Base-by-base conservation (phyloP, 805 yeast species). In the Starmerella riodocensis region DNA sequence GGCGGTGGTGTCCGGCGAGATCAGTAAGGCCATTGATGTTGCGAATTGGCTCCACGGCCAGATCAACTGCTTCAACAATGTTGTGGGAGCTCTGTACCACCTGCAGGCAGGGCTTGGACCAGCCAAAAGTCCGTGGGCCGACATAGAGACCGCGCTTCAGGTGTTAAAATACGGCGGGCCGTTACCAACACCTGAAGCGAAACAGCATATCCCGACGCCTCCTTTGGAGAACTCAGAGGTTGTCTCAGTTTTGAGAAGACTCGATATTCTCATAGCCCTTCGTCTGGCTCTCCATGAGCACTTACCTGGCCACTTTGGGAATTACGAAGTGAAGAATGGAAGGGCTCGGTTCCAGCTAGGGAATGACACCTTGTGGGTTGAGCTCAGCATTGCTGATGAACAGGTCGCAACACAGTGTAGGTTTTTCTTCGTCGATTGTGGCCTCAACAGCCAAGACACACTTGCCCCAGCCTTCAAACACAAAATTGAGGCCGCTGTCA, bases 51-150 rank as follows among this genome's bases (percentile, higher is more conserved):
- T 91, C 29, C 66, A 91, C 45, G 76, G 75, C 35, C 93, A 84
- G 52, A 81, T 82, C 53, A 74, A 70, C 53, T 70, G 69, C 55
- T 86, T 69, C 52, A 78, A 59, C 42, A 74, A 67, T 52, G 76
- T 61, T 29, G 71, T 78, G 16, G 70, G 76, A 61, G 76, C 79
- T 11, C 63, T 85, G 29, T 80, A 76, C 46, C 66, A 67, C n/a
- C 63, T 80, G 19, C 81, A 76, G 47, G 71, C 74, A 37, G 73
- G 78, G n/a, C 59, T 81, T 47, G 71, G 84, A 1, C 81, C 85
- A 22, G 97, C 98, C 0, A 86, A 93, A 53, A 62, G 88, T 38
- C 94, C 95, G 4, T 83, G 84, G 57, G 91, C 94, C 0, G 99
- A 91, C 59, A 58, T 91, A 17, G 69, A 76, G 19, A 86, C 97